Percentiles rank a stretch among this genome's conserved stretches.
Evolutionary conservation across 352 stramenopile species (phyloP).

Genomic region (Elongisporangium prolatum): DNA sequence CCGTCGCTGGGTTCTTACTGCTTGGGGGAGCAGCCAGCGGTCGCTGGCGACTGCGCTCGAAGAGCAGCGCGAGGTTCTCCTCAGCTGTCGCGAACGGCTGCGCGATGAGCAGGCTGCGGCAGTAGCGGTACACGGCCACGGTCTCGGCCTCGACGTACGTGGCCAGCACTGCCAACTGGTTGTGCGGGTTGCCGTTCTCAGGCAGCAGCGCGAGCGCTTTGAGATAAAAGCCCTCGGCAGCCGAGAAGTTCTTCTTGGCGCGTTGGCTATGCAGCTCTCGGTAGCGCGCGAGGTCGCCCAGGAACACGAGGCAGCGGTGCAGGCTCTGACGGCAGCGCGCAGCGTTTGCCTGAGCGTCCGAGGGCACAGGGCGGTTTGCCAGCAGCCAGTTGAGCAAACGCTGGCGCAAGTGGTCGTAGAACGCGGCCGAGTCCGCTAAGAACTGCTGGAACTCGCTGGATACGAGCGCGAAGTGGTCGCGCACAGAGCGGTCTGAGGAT

Average conservation of each 20-base stretch:
- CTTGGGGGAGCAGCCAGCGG: constrained; percentile 29
- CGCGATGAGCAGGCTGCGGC: constrained; percentile 75
- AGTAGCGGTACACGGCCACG: constrained; percentile 89
- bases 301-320: constrained; percentile 78
- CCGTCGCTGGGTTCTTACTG: constrained; percentile 5
- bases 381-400: constrained; percentile 45
- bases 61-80: constrained; percentile 87
- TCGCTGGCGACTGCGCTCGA: constrained; percentile 83
- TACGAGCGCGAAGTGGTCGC: constrained; percentile 74
- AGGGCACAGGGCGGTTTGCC: constrained; percentile 21
- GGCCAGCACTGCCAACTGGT: constrained; percentile 79
- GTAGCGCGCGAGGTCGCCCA: constrained; percentile 79
- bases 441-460: constrained; percentile 76
- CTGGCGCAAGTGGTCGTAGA: constrained; percentile 70
- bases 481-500: constrained; percentile 53
- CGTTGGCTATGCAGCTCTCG: constrained; percentile 80
- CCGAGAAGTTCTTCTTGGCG: constrained; percentile 80
- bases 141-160: constrained; percentile 88
- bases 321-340: constrained; percentile 56
- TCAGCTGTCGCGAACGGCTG: constrained; percentile 85
- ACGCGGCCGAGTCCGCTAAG: constrained; percentile 46
- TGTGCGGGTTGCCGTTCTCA: constrained; percentile 83
- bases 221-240: constrained; percentile 68
- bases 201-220: constrained; percentile 60
- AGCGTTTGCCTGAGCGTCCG: constrained; percentile 14